Evolutionary conservation across 1,284 basidiomycete genomes (phyloP), one percentile per base, ranked within the genome.

Genomic region (Cronartium ribicola): DNA sequence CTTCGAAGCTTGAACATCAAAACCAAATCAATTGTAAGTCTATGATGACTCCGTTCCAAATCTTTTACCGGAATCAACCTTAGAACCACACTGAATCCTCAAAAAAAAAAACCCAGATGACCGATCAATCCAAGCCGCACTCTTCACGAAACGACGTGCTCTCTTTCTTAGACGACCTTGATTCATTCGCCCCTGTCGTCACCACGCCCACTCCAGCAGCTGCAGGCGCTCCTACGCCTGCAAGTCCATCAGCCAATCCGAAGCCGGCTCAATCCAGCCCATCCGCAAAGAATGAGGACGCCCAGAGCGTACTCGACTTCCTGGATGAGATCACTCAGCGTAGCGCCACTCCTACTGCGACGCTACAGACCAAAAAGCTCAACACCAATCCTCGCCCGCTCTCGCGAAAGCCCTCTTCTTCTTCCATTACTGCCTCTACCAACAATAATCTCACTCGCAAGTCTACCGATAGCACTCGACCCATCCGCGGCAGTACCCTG

Each of bases 321-420:
- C 43, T 72, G 39, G 70, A 72, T 37, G 63, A 72, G 14, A 72
- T 72, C 70, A 72, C 70, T 10, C 70, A 72, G 36, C 63, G 70
- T 14, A 43, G 39, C 51, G 55, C 70, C 3, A 66, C 70, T 8
- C 70, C 70, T 7, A 71, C 68, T 5, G 61, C 70, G 37, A 65
- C 62, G 20, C 36, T 66, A 51, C 29, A 20, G 10, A 60, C 70
- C n/a, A 66, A 66, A 29, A 66, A 72, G 36, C 46, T 55, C 10
- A 48, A 14, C 41, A 17, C 63, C 5, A 65, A 7, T 29, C 55
- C 48, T 57, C 70, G 55, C n/a, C 55, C 70, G 17, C 39, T 66
- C 41, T 72, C 63, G 10, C 46, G 63, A n/a, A 71, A 71, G 36
- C 70, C 62, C 7, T 72, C 70, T n/a, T 66, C 6, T 43, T 66